Base-by-base conservation (phyloP, 345 rosid genomes). In the Lepidium aucheri region DNA sequence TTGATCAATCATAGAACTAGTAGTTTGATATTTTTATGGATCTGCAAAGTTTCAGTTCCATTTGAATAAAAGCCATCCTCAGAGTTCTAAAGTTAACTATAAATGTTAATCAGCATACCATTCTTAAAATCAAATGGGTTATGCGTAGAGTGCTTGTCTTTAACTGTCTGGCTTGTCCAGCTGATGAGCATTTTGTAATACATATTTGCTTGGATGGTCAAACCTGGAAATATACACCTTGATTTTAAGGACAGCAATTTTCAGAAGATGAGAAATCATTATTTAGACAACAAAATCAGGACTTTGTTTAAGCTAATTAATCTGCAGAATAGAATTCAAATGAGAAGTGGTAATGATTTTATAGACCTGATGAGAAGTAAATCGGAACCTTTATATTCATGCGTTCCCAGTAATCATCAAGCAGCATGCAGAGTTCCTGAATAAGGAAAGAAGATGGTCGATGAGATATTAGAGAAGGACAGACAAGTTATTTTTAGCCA, bases 381-480 rank as follows among this genome's bases (percentile, higher is more conserved):
- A 94, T 88, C 5, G 99, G 99, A 84, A 90, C 88, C 35, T 83
- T 83, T 68, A 94, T 77, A 75, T 85, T 90, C 96, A 90, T 81
- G 59, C 95, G 95, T 68, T 90, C 97, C 97, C 99, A 90, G 80
- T 90, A 94, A 72, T 94, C 96, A 68, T 94, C 97, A 73, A 94
- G 82, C 76, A 94, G 73, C 77, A 90, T 84, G 72, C 97, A 87
- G 22, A 90, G 86, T 72, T 94, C 99, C 97, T 93, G 68, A 60
- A 53, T 40, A 65, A 64, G 34, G 32, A 22, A 56, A 22, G 55
- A 0, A 8, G 10, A 69, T 12, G 67, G 42, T 60, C 20, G 44
- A 45, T 20, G 62, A 30, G 59, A 30, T 16, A 54, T 7, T 11
- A 60, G 44, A 53, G 55, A 61, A 74, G 64, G 8, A 67, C 13